Evolutionary conservation across 176 grass and related monocot genomes (phyloP), one percentile per base, ranked within the genome.

Genomic region (Avena sativa): DNA sequence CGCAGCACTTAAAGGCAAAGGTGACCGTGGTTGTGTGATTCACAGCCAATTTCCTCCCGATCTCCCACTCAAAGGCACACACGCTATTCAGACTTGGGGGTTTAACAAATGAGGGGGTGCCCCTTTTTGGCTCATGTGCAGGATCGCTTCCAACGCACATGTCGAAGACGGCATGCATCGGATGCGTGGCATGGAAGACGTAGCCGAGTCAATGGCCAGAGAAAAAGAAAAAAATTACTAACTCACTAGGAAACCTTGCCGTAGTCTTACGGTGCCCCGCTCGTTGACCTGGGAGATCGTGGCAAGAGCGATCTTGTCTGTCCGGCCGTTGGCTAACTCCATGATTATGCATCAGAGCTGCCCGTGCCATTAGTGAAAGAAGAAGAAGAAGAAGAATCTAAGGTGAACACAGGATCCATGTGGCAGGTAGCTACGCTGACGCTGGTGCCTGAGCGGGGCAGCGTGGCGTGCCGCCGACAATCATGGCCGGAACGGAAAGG

Each of bases 121-220:
- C 17, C 43, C 47, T 15, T 52, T 43, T 58, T 47, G 34, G 69
- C 50, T 70, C 51, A 56, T 64, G 80, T 73, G 58, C 65, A 36
- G 43, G 65, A 34, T 59, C 79, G 57, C 66, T 66, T 90, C 55
- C 53, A 83, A 83, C 9, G 62, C 70, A 14, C 28, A 46, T 76
- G 60, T 32, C 19, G 79, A 63, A 63, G 79, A 83, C 21, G 73
- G 40, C 40, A 90, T 44, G 75, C 73, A 76, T 52, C 48, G 21
- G 40, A 89, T 5, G 30, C 26, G 1, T 61, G 64, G 34, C 28
- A 16, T 67, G 15, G 66, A 40, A 10, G 26, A 69, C 40, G 50
- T 11, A 32, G 60, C 71, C 23, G 3, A n/a, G 82, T 81, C 74
- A 81, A 86, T 75, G 70, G 65, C 71, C 73, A 13, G 47, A 20